phyloP scores from a whole-genome alignment of 2,329 filamentous ascomycete genomes.

The Xylariales sp. region DNA sequence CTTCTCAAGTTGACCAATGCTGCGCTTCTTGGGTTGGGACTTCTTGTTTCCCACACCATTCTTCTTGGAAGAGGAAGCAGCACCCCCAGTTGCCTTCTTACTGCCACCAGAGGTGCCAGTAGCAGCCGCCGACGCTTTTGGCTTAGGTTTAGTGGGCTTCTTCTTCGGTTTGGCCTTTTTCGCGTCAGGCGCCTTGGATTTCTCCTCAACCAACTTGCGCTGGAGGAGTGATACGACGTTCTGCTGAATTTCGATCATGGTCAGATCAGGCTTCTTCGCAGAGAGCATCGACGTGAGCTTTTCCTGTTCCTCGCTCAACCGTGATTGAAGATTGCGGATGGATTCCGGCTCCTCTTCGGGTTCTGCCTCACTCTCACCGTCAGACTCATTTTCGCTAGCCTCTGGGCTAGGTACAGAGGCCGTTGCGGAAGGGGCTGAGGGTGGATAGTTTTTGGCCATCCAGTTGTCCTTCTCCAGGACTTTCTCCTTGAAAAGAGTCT shows the following conservation, averaged over 20 bases:
- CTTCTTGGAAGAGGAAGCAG: slow-evolving; percentile 25
- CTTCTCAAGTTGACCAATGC: slow-evolving; percentile 76
- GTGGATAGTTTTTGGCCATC: slow-evolving; percentile 68
- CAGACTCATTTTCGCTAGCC: slow-evolving; percentile 63
- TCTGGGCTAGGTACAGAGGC: slow-evolving; percentile 59
- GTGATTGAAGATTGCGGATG: slow-evolving; percentile 49
- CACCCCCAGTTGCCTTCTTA: slow-evolving; percentile 33
- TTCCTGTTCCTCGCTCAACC: slow-evolving; percentile 51
- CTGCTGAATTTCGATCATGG: slow-evolving; percentile 52
- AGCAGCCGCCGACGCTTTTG: slow-evolving; percentile 23
- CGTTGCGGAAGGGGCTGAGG: slow-evolving; percentile 32
- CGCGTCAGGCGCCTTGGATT: slow-evolving; percentile 53
- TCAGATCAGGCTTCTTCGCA: slow-evolving; percentile 45
- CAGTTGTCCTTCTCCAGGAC: slow-evolving; percentile 79
- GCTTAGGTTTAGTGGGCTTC: slow-evolving; percentile 59
- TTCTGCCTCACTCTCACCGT: slow-evolving; percentile 65
- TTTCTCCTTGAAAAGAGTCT: slow-evolving; percentile 69
- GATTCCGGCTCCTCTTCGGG: slow-evolving; percentile 37
- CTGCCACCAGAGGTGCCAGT: slow-evolving; percentile 29
- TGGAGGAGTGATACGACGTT: slow-evolving; percentile 62
- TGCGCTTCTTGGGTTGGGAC: slow-evolving; percentile 45
- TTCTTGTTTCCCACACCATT: slow-evolving; percentile 34
- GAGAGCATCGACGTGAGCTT: slow-evolving; percentile 52
- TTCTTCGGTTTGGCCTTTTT: slow-evolving; percentile 82
- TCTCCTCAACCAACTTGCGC: slow-evolving; percentile 70